These are phyloP conservation scores for Blastomyces parvus DNA, from an alignment of 2,329 filamentous ascomycete species.

Conservation along the genomic window DNA sequence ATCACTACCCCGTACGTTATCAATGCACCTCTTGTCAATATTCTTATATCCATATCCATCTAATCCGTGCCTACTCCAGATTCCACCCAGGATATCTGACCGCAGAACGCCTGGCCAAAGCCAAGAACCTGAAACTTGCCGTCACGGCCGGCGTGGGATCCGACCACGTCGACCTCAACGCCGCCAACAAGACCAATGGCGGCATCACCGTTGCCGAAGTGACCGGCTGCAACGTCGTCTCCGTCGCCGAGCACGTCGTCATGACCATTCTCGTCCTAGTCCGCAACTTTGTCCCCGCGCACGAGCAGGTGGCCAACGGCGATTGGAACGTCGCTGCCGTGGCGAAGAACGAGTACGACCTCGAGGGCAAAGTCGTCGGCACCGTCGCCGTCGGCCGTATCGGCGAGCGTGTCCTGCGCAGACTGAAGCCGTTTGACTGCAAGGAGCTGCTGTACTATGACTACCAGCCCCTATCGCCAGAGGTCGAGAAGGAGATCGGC, in stretches of 20 bases:
- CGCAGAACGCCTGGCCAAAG: slow-evolving; percentile 89
- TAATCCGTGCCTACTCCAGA: slow-evolving; percentile 36
- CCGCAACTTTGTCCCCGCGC: slow-evolving; percentile 96
- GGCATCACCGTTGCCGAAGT: slow-evolving; percentile 96
- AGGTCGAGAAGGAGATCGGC: slow-evolving; percentile 91
- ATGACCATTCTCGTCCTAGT: slow-evolving; percentile 97
- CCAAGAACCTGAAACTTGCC: slow-evolving; percentile 97
- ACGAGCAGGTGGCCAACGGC: slow-evolving; percentile 80
- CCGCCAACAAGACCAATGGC: slow-evolving; percentile 96
- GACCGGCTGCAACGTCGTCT: slow-evolving; percentile 96
- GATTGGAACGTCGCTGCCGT: slow-evolving; percentile 94
- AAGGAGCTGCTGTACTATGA: slow-evolving; percentile 99
- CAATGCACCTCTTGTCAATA: not conserved
- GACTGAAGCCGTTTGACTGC: slow-evolving; percentile 97
- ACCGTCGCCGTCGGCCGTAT: slow-evolving; percentile 97
- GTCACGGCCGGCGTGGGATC: slow-evolving; percentile 96
- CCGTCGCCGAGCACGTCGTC: slow-evolving; percentile 95
- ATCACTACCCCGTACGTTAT: slow-evolving; percentile 82
- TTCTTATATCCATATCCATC: not conserved
- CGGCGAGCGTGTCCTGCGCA: slow-evolving; percentile 91
- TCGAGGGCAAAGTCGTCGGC: slow-evolving; percentile 94
- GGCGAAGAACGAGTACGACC: slow-evolving; percentile 96
- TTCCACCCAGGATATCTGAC: slow-evolving; percentile 99
- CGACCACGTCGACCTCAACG: slow-evolving; percentile 94
- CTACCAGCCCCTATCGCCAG: slow-evolving; percentile 84